Evolutionary conservation across 345 rosid genomes (phyloP).

Genomic region (Pugionium cornutum): DNA sequence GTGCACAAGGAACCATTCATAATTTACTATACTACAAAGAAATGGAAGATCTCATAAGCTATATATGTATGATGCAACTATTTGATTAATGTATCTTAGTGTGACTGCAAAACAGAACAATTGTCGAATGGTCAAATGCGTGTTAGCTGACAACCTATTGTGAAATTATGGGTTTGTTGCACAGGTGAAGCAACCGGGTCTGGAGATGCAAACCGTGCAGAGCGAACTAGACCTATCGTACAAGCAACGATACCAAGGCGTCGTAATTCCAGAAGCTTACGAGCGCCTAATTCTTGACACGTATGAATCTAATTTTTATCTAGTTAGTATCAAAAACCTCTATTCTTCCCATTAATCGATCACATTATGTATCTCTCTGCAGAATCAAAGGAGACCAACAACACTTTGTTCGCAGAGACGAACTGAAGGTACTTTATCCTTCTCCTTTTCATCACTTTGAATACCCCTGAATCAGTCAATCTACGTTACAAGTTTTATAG

Average conservation of each 20-base stretch:
- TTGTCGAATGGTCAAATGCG: not conserved
- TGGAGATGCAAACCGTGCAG: conserved; percentile 91
- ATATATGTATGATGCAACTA: not conserved
- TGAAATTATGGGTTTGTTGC: conserved; percentile 18
- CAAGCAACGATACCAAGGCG: conserved; percentile 80
- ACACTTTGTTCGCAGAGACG: conserved; percentile 98
- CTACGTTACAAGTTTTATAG: not conserved
- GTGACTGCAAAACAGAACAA: not conserved
- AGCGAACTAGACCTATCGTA: conserved; percentile 98
- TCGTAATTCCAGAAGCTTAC: conserved; percentile 91
- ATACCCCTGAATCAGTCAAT: not conserved
- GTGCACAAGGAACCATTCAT: conserved; percentile 29
- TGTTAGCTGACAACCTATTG: not conserved
- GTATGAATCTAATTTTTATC: conserved; percentile 39
- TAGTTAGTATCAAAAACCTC: not conserved
- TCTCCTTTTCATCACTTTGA: not conserved
- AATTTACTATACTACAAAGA: not conserved
- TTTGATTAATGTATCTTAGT: not conserved
- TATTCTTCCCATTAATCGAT: not conserved
- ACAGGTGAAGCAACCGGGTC: conserved; percentile 98
- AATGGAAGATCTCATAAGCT: not conserved
- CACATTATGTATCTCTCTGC: conserved; percentile 30
- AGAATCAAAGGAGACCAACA: conserved; percentile 97
- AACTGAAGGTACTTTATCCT: conserved; percentile 61
- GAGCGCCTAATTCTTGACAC: conserved; percentile 98